Base-by-base conservation (phyloP, 2,329 filamentous ascomycete genomes). In the Chaetomiaceae sp. region DNA sequence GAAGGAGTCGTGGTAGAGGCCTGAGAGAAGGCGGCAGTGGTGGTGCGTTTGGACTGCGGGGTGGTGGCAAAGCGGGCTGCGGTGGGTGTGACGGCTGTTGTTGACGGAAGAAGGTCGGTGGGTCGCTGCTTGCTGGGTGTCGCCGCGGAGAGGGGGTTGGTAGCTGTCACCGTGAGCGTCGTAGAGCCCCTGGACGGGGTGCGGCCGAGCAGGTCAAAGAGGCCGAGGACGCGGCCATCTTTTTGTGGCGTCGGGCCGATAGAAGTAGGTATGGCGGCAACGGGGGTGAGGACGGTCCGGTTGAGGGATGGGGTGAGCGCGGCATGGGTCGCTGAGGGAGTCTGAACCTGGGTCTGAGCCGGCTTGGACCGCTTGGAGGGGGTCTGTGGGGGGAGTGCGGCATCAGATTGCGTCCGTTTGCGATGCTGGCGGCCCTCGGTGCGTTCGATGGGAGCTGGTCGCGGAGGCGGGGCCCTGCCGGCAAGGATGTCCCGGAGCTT, bases 211-310 rank as follows among this genome's bases (percentile, higher is more conserved):
- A 87, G 71, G 64, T 92, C 89, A 65, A 94, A 94, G 17, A 94
- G 71, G 4, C 89, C 88, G 2, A 94, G 75, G 1, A 91, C 84
- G 19, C 82, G 81, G 25, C 89, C 89, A 66, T 92, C 87, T 57
- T 84, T 83, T 64, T 92, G 89, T 3, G 89, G 89, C 12, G 89
- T 94, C 1, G 89, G 89, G 2, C 87, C 88, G 56, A 94, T 80
- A 1, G 77, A 80, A 5, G 80, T 83, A 2, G 81, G 80, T 11
- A 77, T 74, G 0, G 70, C 70, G 15, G 27, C 44, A 9, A 1
- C 83, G 3, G 59, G 62, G 80, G 53, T 80, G 83, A 85, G 86
- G 6, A 85, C 72, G 54, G 77, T 82, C 27, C 82, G 75, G 34
- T 77, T 74, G 39, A 77, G 72, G 1, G 78, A 78, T 1, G 84